phyloP scores from a whole-genome alignment of 768 basidiomycete genomes.

The Agaricus subrufescens region DNA sequence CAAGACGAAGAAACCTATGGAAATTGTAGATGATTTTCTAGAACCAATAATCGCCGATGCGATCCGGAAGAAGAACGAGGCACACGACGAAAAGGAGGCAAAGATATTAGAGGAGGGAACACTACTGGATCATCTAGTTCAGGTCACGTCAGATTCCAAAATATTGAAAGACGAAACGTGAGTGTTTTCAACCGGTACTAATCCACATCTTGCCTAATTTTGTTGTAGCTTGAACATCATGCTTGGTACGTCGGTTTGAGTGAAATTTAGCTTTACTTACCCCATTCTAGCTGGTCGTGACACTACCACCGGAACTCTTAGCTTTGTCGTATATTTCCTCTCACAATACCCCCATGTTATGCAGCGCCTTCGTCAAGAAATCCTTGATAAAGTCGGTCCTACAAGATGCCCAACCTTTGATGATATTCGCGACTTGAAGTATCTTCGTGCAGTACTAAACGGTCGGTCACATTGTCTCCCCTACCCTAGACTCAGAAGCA shows the following conservation, averaged over 20 bases:
- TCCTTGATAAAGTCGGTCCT: constrained; percentile 46
- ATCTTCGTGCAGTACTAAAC: constrained; percentile 59
- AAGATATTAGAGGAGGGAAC: constrained; percentile 35
- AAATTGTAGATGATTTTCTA: constrained; percentile 46
- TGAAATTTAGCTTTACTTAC: not conserved
- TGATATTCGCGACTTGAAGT: constrained; percentile 56
- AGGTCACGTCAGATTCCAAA: constrained; percentile 40
- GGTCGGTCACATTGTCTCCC: constrained; percentile 27
- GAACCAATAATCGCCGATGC: constrained; percentile 51
- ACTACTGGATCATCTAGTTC: constrained; percentile 52
- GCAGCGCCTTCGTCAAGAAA: constrained; percentile 48
- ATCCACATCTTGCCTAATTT: not conserved
- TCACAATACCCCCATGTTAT: constrained; percentile 46
- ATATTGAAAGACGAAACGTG: constrained; percentile 46
- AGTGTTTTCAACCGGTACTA: not conserved
- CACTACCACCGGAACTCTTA: constrained; percentile 40
- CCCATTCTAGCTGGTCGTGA: constrained; percentile 34
- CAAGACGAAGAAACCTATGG: constrained; percentile 42
- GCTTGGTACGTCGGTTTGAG: constrained; percentile 25
- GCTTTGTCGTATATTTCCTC: constrained; percentile 39
- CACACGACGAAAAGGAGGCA: constrained; percentile 18
- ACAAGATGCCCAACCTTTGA: constrained; percentile 33
- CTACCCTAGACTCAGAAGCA: not conserved
- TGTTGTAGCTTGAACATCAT: constrained; percentile 36
- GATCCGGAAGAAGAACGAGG: constrained; percentile 33